Base-by-base conservation (phyloP, 2,329 filamentous ascomycete genomes). In the Venturia oleaginea region DNA sequence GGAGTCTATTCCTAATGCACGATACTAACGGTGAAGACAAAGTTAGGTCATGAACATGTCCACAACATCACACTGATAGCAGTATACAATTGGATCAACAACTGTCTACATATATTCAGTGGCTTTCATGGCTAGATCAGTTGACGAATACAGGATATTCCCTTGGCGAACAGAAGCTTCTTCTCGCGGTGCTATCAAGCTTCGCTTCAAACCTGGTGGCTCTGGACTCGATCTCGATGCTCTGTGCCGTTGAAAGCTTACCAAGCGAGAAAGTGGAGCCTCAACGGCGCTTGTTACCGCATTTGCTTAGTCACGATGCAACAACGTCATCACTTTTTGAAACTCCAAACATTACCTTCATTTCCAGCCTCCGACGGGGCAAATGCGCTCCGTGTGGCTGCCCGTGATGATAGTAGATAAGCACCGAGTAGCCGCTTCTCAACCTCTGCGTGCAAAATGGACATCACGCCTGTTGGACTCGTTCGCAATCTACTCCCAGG, bases 401-500 rank as follows among this genome's bases (percentile, higher is more conserved):
- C n/a, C n/a, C n/a, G n/a, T n/a, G n/a, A n/a, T 15, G 15, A 7
- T 34, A 0, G 10, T 34, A 57, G 1, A 57, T 34, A 57, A 34
- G n/a, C 22, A 34, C 4, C 51, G 10, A 22, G 5, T 8, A 34
- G 30, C 27, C 51, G 27, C 17, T 34, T 24, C 24, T 34, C 51
- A 32, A 3, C 27, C 1, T 17, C 27, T 34, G 30, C 51, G 17
- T 32, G 30, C 51, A 24, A 24, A 42, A 60, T 60, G 59, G 59
- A 60, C 11, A 43, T 43, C 34, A 60, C 37, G 30, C 59, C 59
- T 15, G 5, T 17, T 11, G 59, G 59, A 27, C 40, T 60, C 22
- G 34, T 60, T 6, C 59, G 59, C 59, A 60, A 43, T 24, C 11
- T 60, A 15, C 22, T 60, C 13, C 59, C 59, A 43, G 37, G 59